Evolutionary conservation across 163 green algal species (phyloP), one percentile per base, ranked within the genome.

Genomic region (Scenedesmus sp.): DNA sequence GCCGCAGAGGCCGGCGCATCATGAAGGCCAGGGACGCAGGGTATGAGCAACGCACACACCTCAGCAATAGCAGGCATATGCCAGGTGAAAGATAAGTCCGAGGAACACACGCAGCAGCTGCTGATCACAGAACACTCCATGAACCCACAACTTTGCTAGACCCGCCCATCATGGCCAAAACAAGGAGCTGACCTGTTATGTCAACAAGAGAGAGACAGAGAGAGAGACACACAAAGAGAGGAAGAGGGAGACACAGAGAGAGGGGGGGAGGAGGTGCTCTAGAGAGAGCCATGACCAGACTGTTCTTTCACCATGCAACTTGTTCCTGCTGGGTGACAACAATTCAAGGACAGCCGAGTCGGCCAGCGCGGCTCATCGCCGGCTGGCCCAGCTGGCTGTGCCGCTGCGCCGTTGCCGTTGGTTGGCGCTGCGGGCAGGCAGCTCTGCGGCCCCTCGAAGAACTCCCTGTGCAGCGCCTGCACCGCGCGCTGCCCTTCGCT

Each of bases 391-490:
- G 72, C 72, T n/a, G 73, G 33, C 73, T 83, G 37, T n/a, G 73
- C 73, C n/a, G 73, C n/a, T 0, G 78, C 78, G 35, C 44, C 46
- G 40, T 78, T 78, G 26, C 44, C 49, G 33, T 65, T 81, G 37
- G 59, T 30, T 44, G 26, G 18, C 35, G 61, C 61, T 35, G 61
- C 30, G 16, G 85, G 70, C n/a, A 85, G 16, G 46, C 85, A 90
- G 46, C 35, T 73, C n/a, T 30, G 46, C 44, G 85, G 26, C 15
- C 42, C 59, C 49, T 87, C 87, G 43, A 99, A 99, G 87, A 99
- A 99, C 92, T 97, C 96, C 5, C 92, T 72, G 91, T 99, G 98
- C 91, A 99, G 94, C 10, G 93, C 94, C 22, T 85, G 90, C 18
- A 99, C 94, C 2, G 95, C 96, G 0, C 91, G 83, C 79, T 94